Base-by-base conservation (phyloP, 345 rosid genomes). In the Passiflora organensis region DNA sequence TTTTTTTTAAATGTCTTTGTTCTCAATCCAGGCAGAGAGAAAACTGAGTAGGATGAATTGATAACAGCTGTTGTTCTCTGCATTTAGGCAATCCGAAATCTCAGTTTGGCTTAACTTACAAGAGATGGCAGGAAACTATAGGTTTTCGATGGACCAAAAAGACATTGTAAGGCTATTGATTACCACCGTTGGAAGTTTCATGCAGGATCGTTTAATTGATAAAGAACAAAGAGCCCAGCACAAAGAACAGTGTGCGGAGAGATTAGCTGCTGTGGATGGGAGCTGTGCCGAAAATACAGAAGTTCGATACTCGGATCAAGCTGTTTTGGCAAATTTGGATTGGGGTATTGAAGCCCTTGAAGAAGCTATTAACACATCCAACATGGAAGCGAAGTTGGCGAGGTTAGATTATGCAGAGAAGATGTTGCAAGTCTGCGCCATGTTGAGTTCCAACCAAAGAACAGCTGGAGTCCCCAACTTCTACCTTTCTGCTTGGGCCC, bases 271-370 rank as follows among this genome's bases (percentile, higher is more conserved):
- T 10, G 82, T 77, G 50, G 82, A 80, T 53, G 82, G 72, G 10
- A 65, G 62, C 61, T 38, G 34, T 8, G 71, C 41, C 36, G 64
- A 66, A n/a, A 78, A 56, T 23, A 51, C 21, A 1, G 85, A 74
- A 58, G 75, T 84, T 39, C 62, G 79, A 17, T 84, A 79, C 62
- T 77, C 91, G 1, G 83, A 84, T 72, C 87, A 81, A 67, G 87
- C 87, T 0, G 91, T 81, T 6, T 51, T 81, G 13, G 87, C 87
- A 13, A 81, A 79, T 56, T 46, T 81, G 28, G 83, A 81, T 21
- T 84, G 87, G 87, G 91, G 87, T 17, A 84, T 81, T 22, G 91
- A 84, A 53, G 83, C 80, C 13, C 80, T 81, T 21, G 91, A 84
- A 68, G 87, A 84, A 74, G 83, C 87, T 51, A 79, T 84, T 42